These are phyloP conservation scores for Deakozyma indianensis DNA, from an alignment of 805 yeast species.

Conservation along the genomic window DNA sequence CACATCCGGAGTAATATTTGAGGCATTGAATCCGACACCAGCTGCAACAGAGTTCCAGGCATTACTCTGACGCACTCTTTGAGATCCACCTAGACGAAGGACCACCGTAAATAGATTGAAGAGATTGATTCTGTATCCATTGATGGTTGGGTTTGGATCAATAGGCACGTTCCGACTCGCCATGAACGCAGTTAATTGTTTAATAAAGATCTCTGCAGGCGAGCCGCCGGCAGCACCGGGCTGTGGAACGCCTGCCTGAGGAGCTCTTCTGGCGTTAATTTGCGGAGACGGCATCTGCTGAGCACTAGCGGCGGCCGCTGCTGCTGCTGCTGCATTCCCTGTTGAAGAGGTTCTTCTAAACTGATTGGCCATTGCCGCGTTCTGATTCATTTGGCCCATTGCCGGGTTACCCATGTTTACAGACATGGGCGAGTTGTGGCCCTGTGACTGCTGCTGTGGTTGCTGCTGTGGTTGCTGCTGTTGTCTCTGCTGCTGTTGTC, in stretches of 20 bases:
- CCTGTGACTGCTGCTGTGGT: constrained; percentile 3
- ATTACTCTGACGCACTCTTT: background rate
- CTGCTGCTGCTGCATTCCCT: background rate
- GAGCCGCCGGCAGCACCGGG: background rate
- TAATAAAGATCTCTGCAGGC: background rate
- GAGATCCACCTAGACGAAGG: constrained; percentile 9
- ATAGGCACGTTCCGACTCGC: constrained; percentile 1
- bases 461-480: background rate
- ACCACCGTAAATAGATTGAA: constrained; percentile 9
- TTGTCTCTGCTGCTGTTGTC: constrained; percentile 2
- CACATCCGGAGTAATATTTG: constrained; percentile 5
- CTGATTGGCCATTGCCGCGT: no score
- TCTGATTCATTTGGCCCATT: background rate
- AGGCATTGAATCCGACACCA: constrained; percentile 9
- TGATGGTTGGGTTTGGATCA: constrained; percentile 3
- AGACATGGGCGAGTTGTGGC: background rate
- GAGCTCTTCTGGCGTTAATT: background rate
- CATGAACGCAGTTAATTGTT: background rate
- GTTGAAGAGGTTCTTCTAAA: constrained; percentile 1
- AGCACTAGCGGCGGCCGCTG: constrained; percentile 1
- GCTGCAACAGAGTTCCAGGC: constrained; percentile 3
- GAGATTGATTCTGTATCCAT: constrained; percentile 6
- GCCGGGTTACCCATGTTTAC: background rate
- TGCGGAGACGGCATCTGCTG: background rate
- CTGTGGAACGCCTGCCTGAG: background rate